Conservation (phyloP, 163 green algal genomes). For the Scenedesmus sp. region DNA sequence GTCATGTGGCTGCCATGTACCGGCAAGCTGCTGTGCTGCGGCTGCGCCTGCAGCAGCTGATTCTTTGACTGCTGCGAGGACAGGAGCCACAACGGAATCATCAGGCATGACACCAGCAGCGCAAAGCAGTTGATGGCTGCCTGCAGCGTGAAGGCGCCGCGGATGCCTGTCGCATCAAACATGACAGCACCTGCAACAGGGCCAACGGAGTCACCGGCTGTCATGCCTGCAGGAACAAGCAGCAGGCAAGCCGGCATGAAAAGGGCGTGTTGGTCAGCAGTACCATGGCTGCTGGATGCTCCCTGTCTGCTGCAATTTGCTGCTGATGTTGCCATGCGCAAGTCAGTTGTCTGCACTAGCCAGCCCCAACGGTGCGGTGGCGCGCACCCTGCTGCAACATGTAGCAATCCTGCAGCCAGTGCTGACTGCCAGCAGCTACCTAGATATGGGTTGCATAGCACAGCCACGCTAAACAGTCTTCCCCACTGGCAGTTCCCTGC, state of each 20-base stretch:
- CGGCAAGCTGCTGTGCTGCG: not conserved
- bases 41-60: not conserved
- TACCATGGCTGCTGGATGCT: not conserved
- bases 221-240: not conserved
- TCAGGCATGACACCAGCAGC: not conserved
- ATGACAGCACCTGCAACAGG: not conserved
- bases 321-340: too few relatives aligned
- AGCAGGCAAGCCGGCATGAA: not conserved
- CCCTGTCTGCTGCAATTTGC: too few relatives aligned
- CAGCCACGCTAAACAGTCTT: too few relatives aligned
- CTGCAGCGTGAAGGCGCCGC: not conserved
- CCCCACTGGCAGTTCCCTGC: too few relatives aligned
- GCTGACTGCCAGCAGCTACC: too few relatives aligned
- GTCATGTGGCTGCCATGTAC: not conserved
- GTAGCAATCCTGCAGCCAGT: too few relatives aligned
- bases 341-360: too few relatives aligned
- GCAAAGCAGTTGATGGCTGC: not conserved
- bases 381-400: too few relatives aligned
- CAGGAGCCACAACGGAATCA: not conserved
- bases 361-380: too few relatives aligned
- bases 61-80: not conserved
- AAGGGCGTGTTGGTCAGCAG: not conserved
- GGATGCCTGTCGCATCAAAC: not conserved
- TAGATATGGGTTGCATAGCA: too few relatives aligned
- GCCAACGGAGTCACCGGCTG: not conserved